Evolutionary conservation across 164 flowering plant genomes (phyloP), one percentile per base, ranked within the genome.

Genomic region (Kalanchoe fedtschenkoi): DNA sequence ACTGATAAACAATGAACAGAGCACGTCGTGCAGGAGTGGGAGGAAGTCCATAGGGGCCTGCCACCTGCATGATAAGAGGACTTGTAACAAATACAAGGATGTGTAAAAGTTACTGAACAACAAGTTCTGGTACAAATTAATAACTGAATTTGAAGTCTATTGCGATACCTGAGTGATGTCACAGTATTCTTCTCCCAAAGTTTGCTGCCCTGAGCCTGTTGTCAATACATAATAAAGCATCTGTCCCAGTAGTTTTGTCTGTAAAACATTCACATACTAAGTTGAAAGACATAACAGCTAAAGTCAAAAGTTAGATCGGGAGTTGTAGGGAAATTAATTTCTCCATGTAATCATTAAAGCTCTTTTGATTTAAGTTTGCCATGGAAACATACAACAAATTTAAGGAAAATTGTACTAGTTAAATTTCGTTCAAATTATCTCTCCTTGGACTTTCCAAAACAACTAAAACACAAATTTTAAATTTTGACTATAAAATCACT

Each of bases 181-280:
- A 64, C 99, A 91, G 62, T 95, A 95, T 71, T 91, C 99, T 70
- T 95, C 99, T 47, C 99, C 99, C 19, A 95, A 76, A 7, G 96
- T 95, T 72, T 95, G 99, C 72, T 87, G 96, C n/a, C 99, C 99
- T 28, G 97, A 83, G 33, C 97, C 96, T 10, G 99, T 91, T 38
- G 99, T 90, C 57, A 93, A 69, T 10, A 88, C 64, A 71, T 84
- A 90, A 75, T 93, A 93, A 65, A 93, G 91, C 87, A 93, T 85
- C 78, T 90, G 99, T 2, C 97, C 99, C 62, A 93, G 68, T 58
- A 95, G 83, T 62, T 86, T 89, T 61, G 90, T 78, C 99, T 95
- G 88, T 74, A 58, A 5, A 66, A 41, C 26, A 61, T 13, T 28
- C 34, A 34, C 29, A 57, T 15, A 32, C 61, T 16, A 9, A 58